Percentiles rank a stretch among this genome's conserved stretches.
Conservation (phyloP, 2,329 filamentous ascomycete species). For the Claviceps sp. region DNA sequence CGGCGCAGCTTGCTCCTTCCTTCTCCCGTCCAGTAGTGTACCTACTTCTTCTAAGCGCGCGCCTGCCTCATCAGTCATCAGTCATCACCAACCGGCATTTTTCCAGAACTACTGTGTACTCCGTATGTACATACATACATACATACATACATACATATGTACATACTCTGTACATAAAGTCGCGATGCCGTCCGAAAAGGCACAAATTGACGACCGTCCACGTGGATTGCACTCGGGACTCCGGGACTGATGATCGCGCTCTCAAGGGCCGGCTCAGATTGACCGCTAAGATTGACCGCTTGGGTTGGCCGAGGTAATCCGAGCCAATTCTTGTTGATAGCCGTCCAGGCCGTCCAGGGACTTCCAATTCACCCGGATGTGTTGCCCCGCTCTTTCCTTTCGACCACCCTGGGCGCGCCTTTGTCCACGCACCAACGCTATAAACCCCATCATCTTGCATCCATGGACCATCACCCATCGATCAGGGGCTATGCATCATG, state of each 20-base stretch:
- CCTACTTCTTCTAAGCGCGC: constrained; percentile 5
- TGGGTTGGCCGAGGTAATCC: no score
- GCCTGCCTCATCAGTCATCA: not conserved
- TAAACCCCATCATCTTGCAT: not conserved
- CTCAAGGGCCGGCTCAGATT: no score
- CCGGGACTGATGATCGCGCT: no score
- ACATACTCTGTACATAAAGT: not conserved
- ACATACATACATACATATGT: no score
- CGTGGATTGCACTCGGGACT: not conserved
- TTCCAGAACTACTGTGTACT: not conserved
- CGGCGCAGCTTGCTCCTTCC: not conserved
- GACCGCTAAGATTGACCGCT: no score
- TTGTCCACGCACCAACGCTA: not conserved
- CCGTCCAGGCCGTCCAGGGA: no score
- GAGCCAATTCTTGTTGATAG: no score
- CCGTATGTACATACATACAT: no score
- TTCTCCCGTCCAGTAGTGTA: no score
- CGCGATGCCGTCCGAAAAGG: not conserved
- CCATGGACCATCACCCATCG: no score
- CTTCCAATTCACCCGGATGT: not conserved
- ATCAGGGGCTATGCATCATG: no score
- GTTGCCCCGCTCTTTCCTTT: not conserved
- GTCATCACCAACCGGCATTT: not conserved
- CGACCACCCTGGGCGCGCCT: not conserved
- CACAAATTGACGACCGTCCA: not conserved